These are phyloP conservation scores for Hypoxylon trugodes DNA, from an alignment of 495 filamentous ascomycete species.

Conservation along the genomic window DNA sequence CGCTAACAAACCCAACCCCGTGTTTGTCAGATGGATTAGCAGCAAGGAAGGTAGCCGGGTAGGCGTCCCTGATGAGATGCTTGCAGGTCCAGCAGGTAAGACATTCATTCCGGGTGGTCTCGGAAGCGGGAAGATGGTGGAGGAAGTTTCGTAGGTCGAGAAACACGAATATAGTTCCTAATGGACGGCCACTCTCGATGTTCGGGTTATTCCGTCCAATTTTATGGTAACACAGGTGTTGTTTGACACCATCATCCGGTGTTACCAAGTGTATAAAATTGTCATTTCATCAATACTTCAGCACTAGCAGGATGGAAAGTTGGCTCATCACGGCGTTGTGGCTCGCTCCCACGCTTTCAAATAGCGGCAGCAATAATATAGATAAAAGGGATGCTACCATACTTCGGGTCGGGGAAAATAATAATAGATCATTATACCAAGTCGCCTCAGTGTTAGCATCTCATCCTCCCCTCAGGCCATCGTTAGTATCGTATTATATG, in stretches of 20 bases:
- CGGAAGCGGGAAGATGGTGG: conserved; percentile 50
- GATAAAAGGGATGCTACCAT: neutral
- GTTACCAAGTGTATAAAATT: too few relatives aligned
- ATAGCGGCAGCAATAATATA: neutral
- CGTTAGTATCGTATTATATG: too few relatives aligned
- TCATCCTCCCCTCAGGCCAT: too few relatives aligned
- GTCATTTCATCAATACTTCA: neutral
- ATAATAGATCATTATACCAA: neutral
- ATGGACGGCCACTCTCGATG: neutral
- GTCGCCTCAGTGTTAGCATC: too few relatives aligned
- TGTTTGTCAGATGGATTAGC: conserved; percentile 83
- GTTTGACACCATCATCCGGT: too few relatives aligned
- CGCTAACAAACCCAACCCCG: conserved; percentile 65
- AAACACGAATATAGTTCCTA: neutral
- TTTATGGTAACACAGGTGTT: too few relatives aligned
- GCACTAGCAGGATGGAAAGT: neutral
- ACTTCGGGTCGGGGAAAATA: neutral
- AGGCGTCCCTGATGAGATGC: conserved; percentile 83
- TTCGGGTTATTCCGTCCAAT: neutral
- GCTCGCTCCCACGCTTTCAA: neutral
- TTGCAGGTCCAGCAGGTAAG: conserved; percentile 71
- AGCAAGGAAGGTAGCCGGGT: conserved; percentile 71
- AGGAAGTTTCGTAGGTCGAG: conserved; percentile 48
- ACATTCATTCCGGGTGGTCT: conserved; percentile 59
- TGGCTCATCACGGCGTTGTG: neutral